A percentile compares a stretch with the other conserved stretches of the same genome.
phyloP scores from a whole-genome alignment of 768 basidiomycete genomes.

The Boletus fagicola region DNA sequence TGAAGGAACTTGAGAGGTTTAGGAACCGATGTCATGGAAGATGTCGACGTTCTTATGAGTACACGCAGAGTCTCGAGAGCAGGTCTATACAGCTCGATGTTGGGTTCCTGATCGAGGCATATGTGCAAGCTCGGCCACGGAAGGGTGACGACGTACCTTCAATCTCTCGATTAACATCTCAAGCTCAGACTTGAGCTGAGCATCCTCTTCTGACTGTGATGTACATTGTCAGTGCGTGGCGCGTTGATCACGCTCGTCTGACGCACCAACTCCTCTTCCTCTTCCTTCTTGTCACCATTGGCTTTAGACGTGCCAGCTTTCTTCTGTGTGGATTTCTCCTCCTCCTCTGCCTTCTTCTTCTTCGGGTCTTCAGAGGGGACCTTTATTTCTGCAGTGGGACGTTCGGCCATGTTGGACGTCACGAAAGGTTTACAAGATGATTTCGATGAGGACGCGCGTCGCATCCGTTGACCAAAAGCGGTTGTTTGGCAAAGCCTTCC shows the following conservation, averaged over 20 bases:
- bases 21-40: constrained; percentile 98
- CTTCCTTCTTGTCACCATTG: constrained; percentile 52
- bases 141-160: constrained; percentile 53
- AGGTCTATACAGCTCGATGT: constrained; percentile 79
- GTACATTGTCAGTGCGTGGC: constrained; percentile 5
- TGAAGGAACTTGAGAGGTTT: constrained; percentile 98
- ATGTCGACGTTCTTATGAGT: constrained; percentile 93
- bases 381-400: constrained; percentile 55
- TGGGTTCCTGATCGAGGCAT: constrained; percentile 66
- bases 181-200: constrained; percentile 87
- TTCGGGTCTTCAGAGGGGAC: constrained; percentile 75
- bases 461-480: constrained; percentile 22
- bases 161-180: constrained; percentile 96
- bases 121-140: constrained; percentile 6
- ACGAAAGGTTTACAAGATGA: constrained; percentile 5
- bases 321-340: constrained; percentile 44
- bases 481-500: constrained; percentile 33
- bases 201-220: constrained; percentile 88
- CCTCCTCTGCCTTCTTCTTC: constrained; percentile 55
- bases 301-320: constrained; percentile 56
- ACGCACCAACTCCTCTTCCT: constrained; percentile 76
- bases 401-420: constrained; percentile 51
- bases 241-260: constrained; percentile 13
- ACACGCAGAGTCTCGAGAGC: constrained; percentile 93
- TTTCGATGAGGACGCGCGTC: constrained; percentile 32